A percentile compares a stretch with the other conserved stretches of the same genome.
phyloP scores from a whole-genome alignment of 2,329 filamentous ascomycete species.

The Colletotrichum acutatum region DNA sequence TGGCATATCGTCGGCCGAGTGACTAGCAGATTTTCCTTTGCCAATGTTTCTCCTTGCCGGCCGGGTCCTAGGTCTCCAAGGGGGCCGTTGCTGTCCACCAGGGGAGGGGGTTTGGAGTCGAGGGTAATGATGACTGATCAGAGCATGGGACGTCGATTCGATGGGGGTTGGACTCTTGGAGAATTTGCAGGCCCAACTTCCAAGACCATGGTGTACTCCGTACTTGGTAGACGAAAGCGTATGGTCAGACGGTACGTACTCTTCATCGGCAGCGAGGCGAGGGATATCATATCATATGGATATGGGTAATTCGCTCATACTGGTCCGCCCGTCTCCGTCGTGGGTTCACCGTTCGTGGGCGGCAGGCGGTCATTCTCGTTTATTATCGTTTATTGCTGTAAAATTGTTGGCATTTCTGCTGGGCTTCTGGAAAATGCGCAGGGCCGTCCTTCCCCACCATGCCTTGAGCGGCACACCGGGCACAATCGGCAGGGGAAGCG shows the following conservation, averaged over 20 bases:
- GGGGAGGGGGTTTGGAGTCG: not conserved
- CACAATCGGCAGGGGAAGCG: conserved; percentile 23
- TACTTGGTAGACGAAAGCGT: not conserved
- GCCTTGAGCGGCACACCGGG: conserved; percentile 7
- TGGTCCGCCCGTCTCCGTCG: not conserved
- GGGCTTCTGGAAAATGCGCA: conserved; percentile 34
- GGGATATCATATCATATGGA: not conserved
- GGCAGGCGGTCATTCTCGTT: not conserved
- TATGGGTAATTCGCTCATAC: not conserved
- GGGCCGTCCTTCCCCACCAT: conserved; percentile 20
- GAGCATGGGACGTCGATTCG: not conserved
- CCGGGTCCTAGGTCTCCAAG: not conserved
- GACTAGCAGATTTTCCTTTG: not conserved
- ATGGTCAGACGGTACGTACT: not conserved
- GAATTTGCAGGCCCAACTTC: not conserved
- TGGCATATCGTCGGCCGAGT: not conserved
- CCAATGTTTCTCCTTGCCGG: not conserved
- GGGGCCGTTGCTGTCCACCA: not conserved
- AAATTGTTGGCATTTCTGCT: conserved; percentile 2
- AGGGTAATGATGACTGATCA: not conserved
- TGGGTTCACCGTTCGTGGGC: not conserved
- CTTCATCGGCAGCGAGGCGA: not conserved
- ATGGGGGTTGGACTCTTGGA: not conserved
- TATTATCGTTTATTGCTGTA: not conserved
- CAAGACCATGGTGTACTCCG: no score